These are phyloP conservation scores for Toxicodendron radicans DNA, from an alignment of 345 rosid genomes.

Conservation along the genomic window DNA sequence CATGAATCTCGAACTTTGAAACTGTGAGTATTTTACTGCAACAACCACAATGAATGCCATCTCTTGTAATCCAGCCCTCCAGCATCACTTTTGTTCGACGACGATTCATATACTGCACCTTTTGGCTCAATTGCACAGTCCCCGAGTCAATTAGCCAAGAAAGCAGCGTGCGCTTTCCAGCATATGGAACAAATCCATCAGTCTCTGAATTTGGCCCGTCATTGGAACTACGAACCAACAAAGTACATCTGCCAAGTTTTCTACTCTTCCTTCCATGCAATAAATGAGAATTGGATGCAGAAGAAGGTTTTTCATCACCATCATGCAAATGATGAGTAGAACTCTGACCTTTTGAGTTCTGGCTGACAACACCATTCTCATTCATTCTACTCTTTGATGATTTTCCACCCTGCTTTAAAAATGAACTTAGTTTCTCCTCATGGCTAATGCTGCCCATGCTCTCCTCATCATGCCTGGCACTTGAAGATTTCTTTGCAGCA, in stretches of 20 bases:
- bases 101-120: constrained; percentile 74
- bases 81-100: constrained; percentile 52
- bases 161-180: constrained; percentile 79
- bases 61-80: constrained; percentile 78
- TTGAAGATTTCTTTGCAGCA: constrained; percentile 30
- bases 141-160: constrained; percentile 91
- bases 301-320: constrained; percentile 35
- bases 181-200: constrained; percentile 70
- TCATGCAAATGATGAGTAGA: constrained; percentile 28
- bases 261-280: constrained; percentile 69
- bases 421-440: constrained; percentile 75
- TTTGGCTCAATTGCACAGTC: constrained; percentile 60
- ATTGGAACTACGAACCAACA: constrained; percentile 75
- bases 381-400: constrained; percentile 45
- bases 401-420: constrained; percentile 51
- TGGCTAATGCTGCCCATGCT: constrained; percentile 52
- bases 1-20: constrained; percentile 84
- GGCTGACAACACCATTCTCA: constrained; percentile 36
- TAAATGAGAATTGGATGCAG: constrained; percentile 42
- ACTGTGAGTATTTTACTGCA: constrained; percentile 72
- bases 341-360: constrained; percentile 38
- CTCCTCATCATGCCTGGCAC: constrained; percentile 39
- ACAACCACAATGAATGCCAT: constrained; percentile 92
- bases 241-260: constrained; percentile 77
- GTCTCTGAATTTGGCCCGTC: constrained; percentile 50